A percentile compares a stretch with the other conserved stretches of the same genome.
These are phyloP conservation scores for Penicillium sp. DNA, from an alignment of 2,329 filamentous ascomycete genomes.

Conservation along the genomic window DNA sequence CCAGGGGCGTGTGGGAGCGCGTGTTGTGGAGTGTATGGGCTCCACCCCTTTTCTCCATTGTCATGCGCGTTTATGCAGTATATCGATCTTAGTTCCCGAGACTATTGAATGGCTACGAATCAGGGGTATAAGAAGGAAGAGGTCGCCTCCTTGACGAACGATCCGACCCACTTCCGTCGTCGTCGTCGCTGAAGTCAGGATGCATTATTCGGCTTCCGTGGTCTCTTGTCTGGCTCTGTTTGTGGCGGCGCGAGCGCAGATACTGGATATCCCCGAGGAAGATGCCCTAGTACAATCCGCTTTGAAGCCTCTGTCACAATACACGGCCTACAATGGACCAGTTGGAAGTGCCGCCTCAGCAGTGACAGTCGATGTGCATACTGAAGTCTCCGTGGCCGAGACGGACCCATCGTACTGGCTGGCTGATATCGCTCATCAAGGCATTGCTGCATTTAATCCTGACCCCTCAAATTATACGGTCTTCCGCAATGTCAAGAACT, in stretches of 20 bases:
- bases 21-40: conserved; percentile 2
- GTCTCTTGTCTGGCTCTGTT: conserved; percentile 16
- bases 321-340: conserved; percentile 18
- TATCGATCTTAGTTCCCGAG: conserved; percentile 3
- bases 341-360: no score
- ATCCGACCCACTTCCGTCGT: neutral
- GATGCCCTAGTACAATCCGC: conserved; percentile 19
- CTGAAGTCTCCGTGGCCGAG: conserved; percentile 5
- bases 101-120: neutral
- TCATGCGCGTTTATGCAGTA: conserved; percentile 14
- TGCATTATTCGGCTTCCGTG: conserved; percentile 16
- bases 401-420: conserved; percentile 35
- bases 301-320: conserved; percentile 14
- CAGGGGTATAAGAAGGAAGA: conserved; percentile 12
- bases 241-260: conserved; percentile 17
- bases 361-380: neutral
- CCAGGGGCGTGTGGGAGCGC: no score
- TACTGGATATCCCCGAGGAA: conserved; percentile 20
- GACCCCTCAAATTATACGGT: conserved; percentile 26
- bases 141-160: conserved; percentile 6
- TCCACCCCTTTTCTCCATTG: conserved; percentile 6
- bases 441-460: conserved; percentile 28
- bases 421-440: conserved; percentile 33
- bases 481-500: conserved; percentile 34
- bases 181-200: conserved; percentile 12